Conservation (phyloP, 192 early-diverging fungal genomes). For the Rhizophagus sp. region DNA sequence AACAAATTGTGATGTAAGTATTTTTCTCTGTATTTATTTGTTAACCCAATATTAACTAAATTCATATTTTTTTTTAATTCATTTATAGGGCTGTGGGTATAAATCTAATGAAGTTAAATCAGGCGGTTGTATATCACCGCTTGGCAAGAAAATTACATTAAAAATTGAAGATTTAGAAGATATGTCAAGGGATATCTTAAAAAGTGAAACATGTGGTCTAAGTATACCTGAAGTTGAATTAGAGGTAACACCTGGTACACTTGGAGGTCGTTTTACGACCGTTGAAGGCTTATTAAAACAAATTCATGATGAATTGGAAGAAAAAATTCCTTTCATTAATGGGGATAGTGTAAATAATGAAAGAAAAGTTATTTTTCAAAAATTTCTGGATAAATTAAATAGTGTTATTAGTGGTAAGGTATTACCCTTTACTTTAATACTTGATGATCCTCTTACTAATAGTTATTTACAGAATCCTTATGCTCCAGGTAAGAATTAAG, state of each 20-base stretch:
- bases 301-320: constrained; percentile 82
- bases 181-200: constrained; percentile 89
- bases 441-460: constrained; percentile 92
- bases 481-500: constrained; percentile 58
- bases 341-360: constrained; percentile 71
- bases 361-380: constrained; percentile 54
- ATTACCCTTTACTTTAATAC: constrained; percentile 56
- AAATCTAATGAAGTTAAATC: constrained; percentile 97
- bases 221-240: constrained; percentile 87
- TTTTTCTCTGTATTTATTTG: neutral
- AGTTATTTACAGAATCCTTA: constrained; percentile 92
- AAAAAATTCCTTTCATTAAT: constrained; percentile 59
- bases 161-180: constrained; percentile 84
- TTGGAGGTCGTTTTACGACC: constrained; percentile 95
- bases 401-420: constrained; percentile 60
- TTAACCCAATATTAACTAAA: neutral
- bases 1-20: constrained; percentile 73
- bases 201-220: constrained; percentile 92
- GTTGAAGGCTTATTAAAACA: constrained; percentile 90
- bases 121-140: constrained; percentile 78
- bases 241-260: constrained; percentile 82
- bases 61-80: neutral
- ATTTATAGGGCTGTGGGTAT: constrained; percentile 69
- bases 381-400: constrained; percentile 73
- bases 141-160: constrained; percentile 82